Conservation (phyloP, 371 early-diverging fungal species). For the Apophysomyces sp. region DNA sequence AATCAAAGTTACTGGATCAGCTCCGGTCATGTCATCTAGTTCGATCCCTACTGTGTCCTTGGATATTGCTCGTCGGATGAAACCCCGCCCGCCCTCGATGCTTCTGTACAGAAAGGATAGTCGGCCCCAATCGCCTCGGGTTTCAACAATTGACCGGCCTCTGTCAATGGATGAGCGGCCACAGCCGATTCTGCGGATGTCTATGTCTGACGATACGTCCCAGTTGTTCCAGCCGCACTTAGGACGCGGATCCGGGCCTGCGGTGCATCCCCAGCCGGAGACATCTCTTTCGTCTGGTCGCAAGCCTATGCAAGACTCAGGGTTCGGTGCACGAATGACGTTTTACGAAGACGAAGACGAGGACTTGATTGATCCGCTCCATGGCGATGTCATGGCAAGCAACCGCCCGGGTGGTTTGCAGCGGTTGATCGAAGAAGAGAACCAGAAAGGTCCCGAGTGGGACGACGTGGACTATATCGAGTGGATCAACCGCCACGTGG, state of each 20-base stretch:
- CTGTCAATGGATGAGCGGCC: background rate
- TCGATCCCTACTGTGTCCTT: constrained; percentile 64
- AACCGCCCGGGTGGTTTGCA: background rate
- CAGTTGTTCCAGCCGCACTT: background rate
- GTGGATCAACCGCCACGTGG: constrained; percentile 57
- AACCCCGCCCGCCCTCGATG: constrained; percentile 64
- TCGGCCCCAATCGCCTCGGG: constrained; percentile 1
- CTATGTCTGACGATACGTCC: constrained; percentile 9
- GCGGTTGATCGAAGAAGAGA: constrained; percentile 2
- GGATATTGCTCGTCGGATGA: constrained; percentile 59
- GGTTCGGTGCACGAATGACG: constrained; percentile 3
- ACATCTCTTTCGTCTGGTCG: background rate
- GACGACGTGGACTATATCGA: constrained; percentile 37
- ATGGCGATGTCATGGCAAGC: constrained; percentile 15
- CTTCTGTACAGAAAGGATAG: constrained; percentile 25
- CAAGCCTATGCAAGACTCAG: constrained; percentile 5
- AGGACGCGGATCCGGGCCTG: background rate
- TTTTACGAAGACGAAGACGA: constrained; percentile 40
- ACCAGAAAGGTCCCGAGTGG: constrained; percentile 11
- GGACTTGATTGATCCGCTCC: constrained; percentile 48
- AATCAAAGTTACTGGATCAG: constrained; percentile 10
- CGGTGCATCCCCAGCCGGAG: background rate
- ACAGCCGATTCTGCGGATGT: constrained; percentile 10
- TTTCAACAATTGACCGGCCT: background rate
- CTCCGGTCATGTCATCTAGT: constrained; percentile 69